phyloP scores from a whole-genome alignment of 225 moss, liverwort and hornwort species.

The Polytrichum formosum region DNA sequence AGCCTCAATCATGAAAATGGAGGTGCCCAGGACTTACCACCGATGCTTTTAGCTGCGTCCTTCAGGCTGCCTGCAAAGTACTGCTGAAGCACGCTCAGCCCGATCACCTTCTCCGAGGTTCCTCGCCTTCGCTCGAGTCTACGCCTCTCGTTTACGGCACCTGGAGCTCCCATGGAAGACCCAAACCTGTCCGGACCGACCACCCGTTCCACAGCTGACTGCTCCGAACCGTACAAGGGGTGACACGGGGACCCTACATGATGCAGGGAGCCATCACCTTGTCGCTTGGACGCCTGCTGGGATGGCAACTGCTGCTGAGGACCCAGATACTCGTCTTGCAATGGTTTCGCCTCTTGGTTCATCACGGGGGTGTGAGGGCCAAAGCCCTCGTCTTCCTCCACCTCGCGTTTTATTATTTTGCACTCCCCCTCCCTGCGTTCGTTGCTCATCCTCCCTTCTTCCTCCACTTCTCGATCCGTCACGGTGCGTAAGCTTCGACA shows the following conservation, averaged over 20 bases:
- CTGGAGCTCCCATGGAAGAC: constrained; percentile 27
- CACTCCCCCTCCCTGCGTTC: constrained; percentile 5
- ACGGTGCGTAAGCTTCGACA: constrained; percentile 83
- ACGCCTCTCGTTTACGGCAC: constrained; percentile 52
- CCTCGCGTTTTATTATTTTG: constrained; percentile 21
- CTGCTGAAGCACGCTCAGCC: constrained; percentile 69
- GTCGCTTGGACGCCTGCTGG: neutral
- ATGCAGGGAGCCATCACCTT: neutral
- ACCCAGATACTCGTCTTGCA: neutral
- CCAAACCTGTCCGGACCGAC: constrained; percentile 16
- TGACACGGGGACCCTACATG: neutral
- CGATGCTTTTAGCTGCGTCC: constrained; percentile 87
- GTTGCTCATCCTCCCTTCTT: constrained; percentile 29
- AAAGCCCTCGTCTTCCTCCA: constrained; percentile 19
- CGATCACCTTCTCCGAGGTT: constrained; percentile 76
- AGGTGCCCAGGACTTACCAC: constrained; percentile 46
- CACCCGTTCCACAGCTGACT: constrained; percentile 5
- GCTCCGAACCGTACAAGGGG: neutral
- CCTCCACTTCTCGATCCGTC: constrained; percentile 63
- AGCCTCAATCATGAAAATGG: no score
- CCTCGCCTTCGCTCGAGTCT: constrained; percentile 76
- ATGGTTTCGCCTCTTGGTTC: constrained; percentile 8
- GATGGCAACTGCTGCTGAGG: constrained; percentile 17
- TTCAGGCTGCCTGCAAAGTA: constrained; percentile 88
- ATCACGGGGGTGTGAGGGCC: constrained; percentile 7